These are phyloP conservation scores for Cyclanthera cordifolia DNA, from an alignment of 306 rosid species.

Conservation along the genomic window DNA sequence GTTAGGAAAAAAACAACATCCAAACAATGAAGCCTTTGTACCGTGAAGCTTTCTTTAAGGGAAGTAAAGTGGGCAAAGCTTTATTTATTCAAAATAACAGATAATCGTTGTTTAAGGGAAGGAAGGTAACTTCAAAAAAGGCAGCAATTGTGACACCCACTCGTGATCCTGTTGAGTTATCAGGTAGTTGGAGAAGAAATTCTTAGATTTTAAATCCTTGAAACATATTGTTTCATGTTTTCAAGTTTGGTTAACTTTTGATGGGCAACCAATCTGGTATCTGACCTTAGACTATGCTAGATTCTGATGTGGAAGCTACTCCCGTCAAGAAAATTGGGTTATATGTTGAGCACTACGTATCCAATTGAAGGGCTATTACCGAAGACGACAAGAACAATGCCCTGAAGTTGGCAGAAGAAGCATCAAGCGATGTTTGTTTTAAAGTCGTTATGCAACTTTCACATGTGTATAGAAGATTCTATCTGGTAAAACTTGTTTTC, in stretches of 20 bases:
- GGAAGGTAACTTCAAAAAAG: conserved; percentile 7
- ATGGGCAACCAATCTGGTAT: conserved; percentile 1
- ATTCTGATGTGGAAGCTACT: conserved; percentile 22
- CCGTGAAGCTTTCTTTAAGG: too few species aligned
- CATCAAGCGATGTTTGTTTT: conserved; percentile 21
- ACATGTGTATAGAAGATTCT: conserved; percentile 58
- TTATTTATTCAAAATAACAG: too few species aligned
- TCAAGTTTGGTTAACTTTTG: not conserved
- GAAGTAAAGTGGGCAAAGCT: too few species aligned
- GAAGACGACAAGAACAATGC: conserved; percentile 29
- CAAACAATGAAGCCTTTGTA: too few species aligned
- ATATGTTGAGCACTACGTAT: conserved; percentile 17
- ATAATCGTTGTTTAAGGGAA: too few species aligned
- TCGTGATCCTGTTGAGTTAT: not conserved
- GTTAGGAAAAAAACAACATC: too few species aligned
- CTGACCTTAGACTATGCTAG: conserved; percentile 3
- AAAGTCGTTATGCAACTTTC: conserved; percentile 44
- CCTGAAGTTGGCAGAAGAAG: conserved; percentile 32
- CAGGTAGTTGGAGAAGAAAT: conserved; percentile 5
- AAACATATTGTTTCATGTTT: not conserved
- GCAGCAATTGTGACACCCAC: not conserved
- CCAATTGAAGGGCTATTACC: conserved; percentile 52
- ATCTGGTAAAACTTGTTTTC: conserved; percentile 33
- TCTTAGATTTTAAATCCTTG: not conserved
- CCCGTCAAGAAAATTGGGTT: conserved; percentile 15